A percentile compares a stretch with the other conserved stretches of the same genome.
phyloP scores from a whole-genome alignment of 73 alveolate species.

The Paramecium pentaurelia region DNA sequence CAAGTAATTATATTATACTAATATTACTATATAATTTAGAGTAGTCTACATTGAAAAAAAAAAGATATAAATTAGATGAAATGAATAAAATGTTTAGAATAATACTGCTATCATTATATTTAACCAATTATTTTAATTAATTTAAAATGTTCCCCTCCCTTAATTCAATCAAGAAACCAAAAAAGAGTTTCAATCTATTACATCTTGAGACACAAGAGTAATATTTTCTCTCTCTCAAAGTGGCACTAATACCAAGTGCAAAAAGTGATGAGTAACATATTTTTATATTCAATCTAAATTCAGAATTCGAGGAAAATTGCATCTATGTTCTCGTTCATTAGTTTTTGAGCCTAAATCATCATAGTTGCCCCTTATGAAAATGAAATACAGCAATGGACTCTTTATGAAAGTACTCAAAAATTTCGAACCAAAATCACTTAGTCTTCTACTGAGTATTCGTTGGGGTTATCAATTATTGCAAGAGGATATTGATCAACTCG shows the following conservation, averaged over 20 bases:
- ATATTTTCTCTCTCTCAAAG: slow-evolving; percentile 22
- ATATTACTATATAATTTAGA: neutral
- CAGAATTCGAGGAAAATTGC: slow-evolving; percentile 62
- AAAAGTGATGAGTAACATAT: slow-evolving; percentile 42
- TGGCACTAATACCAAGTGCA: neutral
- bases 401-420: slow-evolving; percentile 43
- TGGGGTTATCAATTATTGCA: slow-evolving; percentile 1
- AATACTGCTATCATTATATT: neutral
- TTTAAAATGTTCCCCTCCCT: slow-evolving; percentile 49
- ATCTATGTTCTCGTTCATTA: slow-evolving; percentile 64
- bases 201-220: slow-evolving; percentile 50
- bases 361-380: slow-evolving; percentile 56
- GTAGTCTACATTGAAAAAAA: neutral
- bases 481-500: slow-evolving; percentile 23
- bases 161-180: slow-evolving; percentile 50
- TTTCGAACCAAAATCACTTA: slow-evolving; percentile 5
- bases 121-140: neutral
- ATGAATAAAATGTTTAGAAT: neutral
- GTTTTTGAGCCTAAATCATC: slow-evolving; percentile 62
- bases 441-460: neutral
- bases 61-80: too few species aligned
- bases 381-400: slow-evolving; percentile 60
- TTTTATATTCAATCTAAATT: neutral
- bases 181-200: slow-evolving; percentile 36
- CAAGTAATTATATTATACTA: neutral